These are phyloP conservation scores for Colletotrichum orbiculare DNA, from an alignment of 2,329 filamentous ascomycete species.

Conservation along the genomic window DNA sequence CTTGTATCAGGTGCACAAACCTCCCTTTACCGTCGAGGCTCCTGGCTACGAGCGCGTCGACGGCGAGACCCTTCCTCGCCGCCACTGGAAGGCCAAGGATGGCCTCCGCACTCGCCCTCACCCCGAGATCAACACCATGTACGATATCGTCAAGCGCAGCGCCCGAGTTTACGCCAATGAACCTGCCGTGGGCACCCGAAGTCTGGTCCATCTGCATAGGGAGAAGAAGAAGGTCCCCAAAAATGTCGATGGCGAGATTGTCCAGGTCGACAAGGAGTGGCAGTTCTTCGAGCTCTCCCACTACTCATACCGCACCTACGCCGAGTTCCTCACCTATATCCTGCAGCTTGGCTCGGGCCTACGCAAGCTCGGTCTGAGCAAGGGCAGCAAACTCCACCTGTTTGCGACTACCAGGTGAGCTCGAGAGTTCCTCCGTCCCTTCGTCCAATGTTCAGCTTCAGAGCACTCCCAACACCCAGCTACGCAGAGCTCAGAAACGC, in stretches of 20 bases:
- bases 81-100: constrained; percentile 78
- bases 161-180: constrained; percentile 72
- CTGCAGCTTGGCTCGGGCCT: constrained; percentile 78
- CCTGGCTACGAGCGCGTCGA: constrained; percentile 74
- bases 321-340: constrained; percentile 79
- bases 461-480: constrained; percentile 6
- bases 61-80: constrained; percentile 86
- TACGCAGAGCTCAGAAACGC: background rate
- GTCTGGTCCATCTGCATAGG: constrained; percentile 79
- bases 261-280: constrained; percentile 91
- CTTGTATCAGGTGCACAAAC: constrained; percentile 71
- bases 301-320: constrained; percentile 82
- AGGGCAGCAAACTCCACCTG: constrained; percentile 68
- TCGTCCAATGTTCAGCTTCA: constrained; percentile 1
- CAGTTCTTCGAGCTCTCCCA: constrained; percentile 85
- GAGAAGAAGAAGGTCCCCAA: constrained; percentile 93
- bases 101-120: constrained; percentile 74
- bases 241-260: constrained; percentile 82
- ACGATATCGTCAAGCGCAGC: constrained; percentile 79
- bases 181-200: constrained; percentile 76
- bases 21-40: constrained; percentile 80
- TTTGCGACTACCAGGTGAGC: constrained; percentile 84
- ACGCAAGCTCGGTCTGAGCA: constrained; percentile 68
- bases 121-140: constrained; percentile 79
- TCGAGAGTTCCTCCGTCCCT: constrained; percentile 14